Evolutionary conservation across 805 yeast genomes (phyloP).

Genomic region (Wickerhamiella vanderwaltii): DNA sequence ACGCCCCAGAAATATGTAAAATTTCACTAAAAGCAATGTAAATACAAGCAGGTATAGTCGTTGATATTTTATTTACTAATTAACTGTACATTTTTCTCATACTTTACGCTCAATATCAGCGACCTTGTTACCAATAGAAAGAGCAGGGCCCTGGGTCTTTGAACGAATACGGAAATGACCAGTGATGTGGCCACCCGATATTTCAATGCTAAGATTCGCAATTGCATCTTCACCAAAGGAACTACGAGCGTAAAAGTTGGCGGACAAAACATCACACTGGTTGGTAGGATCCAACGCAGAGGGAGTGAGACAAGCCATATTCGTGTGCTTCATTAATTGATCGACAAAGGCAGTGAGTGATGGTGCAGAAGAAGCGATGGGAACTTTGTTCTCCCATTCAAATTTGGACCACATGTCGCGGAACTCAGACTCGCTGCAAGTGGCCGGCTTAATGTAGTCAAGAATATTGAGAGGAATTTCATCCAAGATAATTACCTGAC

Average conservation of each 20-base stretch:
- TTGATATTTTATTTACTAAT: too few relatives aligned
- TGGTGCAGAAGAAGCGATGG: conserved; percentile 34
- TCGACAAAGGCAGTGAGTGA: conserved; percentile 69
- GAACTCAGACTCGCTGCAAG: conserved; percentile 77
- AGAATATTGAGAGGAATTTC: conserved; percentile 93
- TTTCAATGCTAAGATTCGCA: conserved; percentile 90
- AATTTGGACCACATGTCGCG: conserved; percentile 98
- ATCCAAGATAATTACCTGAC: conserved; percentile 78
- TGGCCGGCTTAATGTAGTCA: conserved; percentile 96
- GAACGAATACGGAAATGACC: conserved; percentile 96
- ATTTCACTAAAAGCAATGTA: too few relatives aligned
- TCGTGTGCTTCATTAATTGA: conserved; percentile 66
- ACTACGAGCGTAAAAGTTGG: conserved; percentile 82
- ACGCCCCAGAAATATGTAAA: too few relatives aligned
- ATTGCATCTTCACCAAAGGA: conserved; percentile 96
- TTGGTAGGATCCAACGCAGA: conserved; percentile 48
- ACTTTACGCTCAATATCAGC: conserved; percentile 38
- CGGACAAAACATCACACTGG: conserved; percentile 75
- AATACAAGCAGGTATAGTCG: too few relatives aligned
- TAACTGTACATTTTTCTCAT: too few relatives aligned
- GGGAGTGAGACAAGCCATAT: conserved; percentile 88
- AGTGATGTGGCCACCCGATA: conserved; percentile 57
- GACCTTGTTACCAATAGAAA: conserved; percentile 87
- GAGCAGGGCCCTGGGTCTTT: conserved; percentile 94
- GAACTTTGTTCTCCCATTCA: conserved; percentile 98